Base-by-base conservation (phyloP, 108 stramenopile species). In the Cylindrotheca closterium region DNA sequence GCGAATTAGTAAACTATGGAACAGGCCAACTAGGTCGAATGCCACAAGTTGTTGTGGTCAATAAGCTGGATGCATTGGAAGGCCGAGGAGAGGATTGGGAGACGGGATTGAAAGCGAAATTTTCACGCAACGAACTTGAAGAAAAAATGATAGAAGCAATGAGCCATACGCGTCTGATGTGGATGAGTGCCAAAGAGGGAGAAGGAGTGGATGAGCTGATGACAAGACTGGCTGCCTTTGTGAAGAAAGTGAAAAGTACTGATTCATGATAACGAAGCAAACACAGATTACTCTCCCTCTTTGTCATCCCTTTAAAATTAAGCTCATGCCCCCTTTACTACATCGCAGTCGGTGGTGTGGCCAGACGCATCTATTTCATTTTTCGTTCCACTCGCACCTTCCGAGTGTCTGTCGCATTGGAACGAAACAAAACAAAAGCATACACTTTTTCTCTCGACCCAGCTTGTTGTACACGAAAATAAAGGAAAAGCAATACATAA, bases 11-110 rank as follows among this genome's bases (percentile, higher is more conserved):
- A 62, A 85, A 87, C 25, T 98, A 96, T 67, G 94, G 94, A 34
- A 93, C 86, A 8, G 90, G 91, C 32, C 81, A 89, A 47, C 66
- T 98, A 31, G 96, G 92, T 8, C 46, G 67, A 10, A 97, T 96
- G 90, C 96, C 96, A 7, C 98, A 97, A 71, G 89, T 96, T 3
- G 94, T 96, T 24, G 93, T 96, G 3, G 83, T 97, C 37, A 98
- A 98, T 79, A 98, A 98, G 69, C 60, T 94, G n/a, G 98, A 98
- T 75, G 79, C 77, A 24, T 76, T 72, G 17, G 80, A 79, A 50
- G 66, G 64, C n/a, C 75, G 59, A 23, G 51, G 51, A 3, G 67
- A 71, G 32, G 80, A 81, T 8, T 79, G 76, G 75, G 84, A 85
- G 49, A 29, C 66, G 34, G 79, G 79, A 26, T 51, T 78, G 0